Percentiles rank a stretch among this genome's conserved stretches.
Conservation (phyloP, 345 rosid species). For the Camelina neglecta region DNA sequence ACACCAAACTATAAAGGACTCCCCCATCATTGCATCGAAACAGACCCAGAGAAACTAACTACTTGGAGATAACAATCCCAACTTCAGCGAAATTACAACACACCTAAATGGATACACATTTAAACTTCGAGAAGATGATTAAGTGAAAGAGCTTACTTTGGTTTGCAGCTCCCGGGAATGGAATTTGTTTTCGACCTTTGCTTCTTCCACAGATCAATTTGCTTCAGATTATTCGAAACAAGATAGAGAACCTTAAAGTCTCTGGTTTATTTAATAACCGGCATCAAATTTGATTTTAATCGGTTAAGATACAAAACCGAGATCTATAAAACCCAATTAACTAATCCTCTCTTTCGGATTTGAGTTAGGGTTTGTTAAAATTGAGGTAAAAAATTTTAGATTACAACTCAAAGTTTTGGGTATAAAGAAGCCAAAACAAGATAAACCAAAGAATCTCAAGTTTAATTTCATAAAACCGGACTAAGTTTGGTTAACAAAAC, state of each 20-base stretch:
- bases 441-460: not conserved
- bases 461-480: not conserved
- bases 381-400: no score
- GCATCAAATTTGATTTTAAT: not conserved
- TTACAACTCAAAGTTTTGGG: no score
- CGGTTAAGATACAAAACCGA: not conserved
- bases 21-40: constrained; percentile 15
- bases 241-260: constrained; percentile 14
- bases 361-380: not conserved
- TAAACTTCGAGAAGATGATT: constrained; percentile 7
- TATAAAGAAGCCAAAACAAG: no score
- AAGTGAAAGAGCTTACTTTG: constrained; percentile 35
- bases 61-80: constrained; percentile 7
- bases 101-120: constrained; percentile 9
- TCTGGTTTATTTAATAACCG: not conserved
- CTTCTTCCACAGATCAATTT: constrained; percentile 2
- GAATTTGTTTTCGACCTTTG: constrained; percentile 37
- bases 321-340: not conserved
- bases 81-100: constrained; percentile 3
- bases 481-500: not conserved
- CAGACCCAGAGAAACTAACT: constrained; percentile 15
- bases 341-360: not conserved
- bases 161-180: constrained; percentile 17
- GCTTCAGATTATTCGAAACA: constrained; percentile 31
- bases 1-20: constrained; percentile 5